These are phyloP conservation scores for Allium fistulosum DNA, from an alignment of 106 monocot species.

Conservation along the genomic window DNA sequence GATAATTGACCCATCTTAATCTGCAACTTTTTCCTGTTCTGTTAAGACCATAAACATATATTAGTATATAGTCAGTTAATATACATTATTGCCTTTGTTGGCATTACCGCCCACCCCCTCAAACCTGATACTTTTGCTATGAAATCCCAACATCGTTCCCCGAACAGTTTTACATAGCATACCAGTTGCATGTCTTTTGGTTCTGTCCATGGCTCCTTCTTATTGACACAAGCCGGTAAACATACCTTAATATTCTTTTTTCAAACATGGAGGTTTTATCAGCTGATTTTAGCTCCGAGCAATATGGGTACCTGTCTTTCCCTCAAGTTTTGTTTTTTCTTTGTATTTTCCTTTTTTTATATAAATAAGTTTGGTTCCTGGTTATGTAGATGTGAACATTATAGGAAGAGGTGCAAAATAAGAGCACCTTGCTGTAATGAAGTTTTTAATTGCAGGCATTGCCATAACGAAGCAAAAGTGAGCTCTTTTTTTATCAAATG, in stretches of 20 bases:
- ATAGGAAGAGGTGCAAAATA: conserved; percentile 72
- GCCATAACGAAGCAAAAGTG: conserved; percentile 88
- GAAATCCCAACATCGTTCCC: too few species aligned
- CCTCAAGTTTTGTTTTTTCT: background rate
- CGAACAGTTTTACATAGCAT: too few species aligned
- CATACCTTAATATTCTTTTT: background rate
- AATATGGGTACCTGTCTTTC: conserved; percentile 13
- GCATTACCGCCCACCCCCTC: too few species aligned
- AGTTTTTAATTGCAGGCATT: conserved; percentile 77
- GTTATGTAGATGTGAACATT: conserved; percentile 56
- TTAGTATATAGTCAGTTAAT: too few species aligned
- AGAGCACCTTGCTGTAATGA: conserved; percentile 81
- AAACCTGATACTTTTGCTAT: too few species aligned
- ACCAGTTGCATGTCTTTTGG: too few species aligned
- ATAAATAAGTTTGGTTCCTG: background rate
- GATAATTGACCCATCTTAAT: too few species aligned
- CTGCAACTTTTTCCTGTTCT: too few species aligned
- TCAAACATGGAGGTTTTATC: background rate
- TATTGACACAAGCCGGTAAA: too few species aligned
- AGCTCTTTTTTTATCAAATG: background rate
- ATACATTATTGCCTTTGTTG: too few species aligned
- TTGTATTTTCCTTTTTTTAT: background rate
- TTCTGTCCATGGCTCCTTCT: too few species aligned
- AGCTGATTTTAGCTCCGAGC: conserved; percentile 12
- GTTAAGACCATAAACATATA: too few species aligned